Conservation (phyloP, 2,329 filamentous ascomycete species). For the Lizonia empirigonia region DNA sequence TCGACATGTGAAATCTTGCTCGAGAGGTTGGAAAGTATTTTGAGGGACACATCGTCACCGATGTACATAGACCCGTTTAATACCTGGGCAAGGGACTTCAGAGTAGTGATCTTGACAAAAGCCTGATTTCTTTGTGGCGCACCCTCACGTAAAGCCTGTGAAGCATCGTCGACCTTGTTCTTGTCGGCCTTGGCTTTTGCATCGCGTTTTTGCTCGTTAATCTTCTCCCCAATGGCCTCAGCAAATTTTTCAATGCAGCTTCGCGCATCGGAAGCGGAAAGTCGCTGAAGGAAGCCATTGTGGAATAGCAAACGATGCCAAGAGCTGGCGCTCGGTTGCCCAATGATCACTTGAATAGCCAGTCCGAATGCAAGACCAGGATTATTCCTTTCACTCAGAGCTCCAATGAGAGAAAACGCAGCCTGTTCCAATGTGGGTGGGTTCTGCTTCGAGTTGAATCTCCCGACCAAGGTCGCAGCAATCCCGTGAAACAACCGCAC, state of each 20-base stretch:
- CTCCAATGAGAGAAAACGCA: constrained; percentile 31
- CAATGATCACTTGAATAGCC: constrained; percentile 36
- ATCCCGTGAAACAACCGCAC: constrained; percentile 24
- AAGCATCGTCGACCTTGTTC: background rate
- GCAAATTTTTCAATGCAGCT: constrained; percentile 39
- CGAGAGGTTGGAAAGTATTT: constrained; percentile 40
- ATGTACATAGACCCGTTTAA: constrained; percentile 44
- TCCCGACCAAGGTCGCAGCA: constrained; percentile 18
- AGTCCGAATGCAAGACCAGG: constrained; percentile 39
- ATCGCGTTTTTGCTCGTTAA: constrained; percentile 14
- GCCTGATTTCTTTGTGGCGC: constrained; percentile 6
- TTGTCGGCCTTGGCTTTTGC: constrained; percentile 22
- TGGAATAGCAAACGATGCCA: constrained; percentile 51
- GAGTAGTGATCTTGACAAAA: constrained; percentile 50
- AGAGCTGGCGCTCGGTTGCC: constrained; percentile 48
- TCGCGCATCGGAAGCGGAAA: constrained; percentile 40
- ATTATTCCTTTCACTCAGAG: constrained; percentile 37
- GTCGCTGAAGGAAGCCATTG: constrained; percentile 36
- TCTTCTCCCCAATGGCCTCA: constrained; percentile 34
- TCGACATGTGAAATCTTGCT: constrained; percentile 45
- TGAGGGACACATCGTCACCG: constrained; percentile 34
- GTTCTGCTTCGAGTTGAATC: constrained; percentile 11
- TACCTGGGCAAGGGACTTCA: constrained; percentile 51
- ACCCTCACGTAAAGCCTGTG: background rate
- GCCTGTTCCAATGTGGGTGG: constrained; percentile 24